Conservation (phyloP, 768 basidiomycete genomes). For the Suillus alpinus region DNA sequence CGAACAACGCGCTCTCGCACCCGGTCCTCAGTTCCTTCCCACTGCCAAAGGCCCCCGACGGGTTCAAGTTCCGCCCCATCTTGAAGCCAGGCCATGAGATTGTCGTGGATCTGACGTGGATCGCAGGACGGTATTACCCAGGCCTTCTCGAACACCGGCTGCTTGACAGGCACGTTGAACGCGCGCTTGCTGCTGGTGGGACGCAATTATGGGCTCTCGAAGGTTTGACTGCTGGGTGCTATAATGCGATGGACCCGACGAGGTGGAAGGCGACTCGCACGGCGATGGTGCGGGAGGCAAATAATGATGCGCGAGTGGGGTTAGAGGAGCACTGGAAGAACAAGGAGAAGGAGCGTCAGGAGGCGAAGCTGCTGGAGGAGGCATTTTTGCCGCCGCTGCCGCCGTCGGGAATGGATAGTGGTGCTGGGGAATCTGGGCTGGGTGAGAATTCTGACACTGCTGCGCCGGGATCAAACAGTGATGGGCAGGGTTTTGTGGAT, state of each 20-base stretch:
- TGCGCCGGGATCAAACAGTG: not conserved
- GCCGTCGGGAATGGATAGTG: not conserved
- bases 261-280: constrained; percentile 50
- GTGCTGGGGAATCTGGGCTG: not conserved
- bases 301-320: constrained; percentile 42
- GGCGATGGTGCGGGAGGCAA: constrained; percentile 63
- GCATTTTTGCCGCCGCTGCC: constrained; percentile 14
- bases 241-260: constrained; percentile 70
- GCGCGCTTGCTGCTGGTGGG: constrained; percentile 36
- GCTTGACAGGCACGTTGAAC: constrained; percentile 39
- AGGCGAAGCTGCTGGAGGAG: constrained; percentile 17
- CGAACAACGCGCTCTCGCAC: constrained; percentile 34
- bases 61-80: constrained; percentile 70
- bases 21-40: constrained; percentile 34
- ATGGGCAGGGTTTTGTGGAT: too few relatives aligned
- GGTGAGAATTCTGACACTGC: not conserved
- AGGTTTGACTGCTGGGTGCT: constrained; percentile 62
- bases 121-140: constrained; percentile 83
- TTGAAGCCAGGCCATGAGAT: constrained; percentile 59
- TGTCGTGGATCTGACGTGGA: constrained; percentile 63
- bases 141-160: constrained; percentile 64
- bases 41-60: constrained; percentile 63
- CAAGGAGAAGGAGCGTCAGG: constrained; percentile 28
- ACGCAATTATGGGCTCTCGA: constrained; percentile 70
- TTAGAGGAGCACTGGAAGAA: constrained; percentile 39